Percentiles rank a stretch among this genome's conserved stretches.
phyloP scores from a whole-genome alignment of 345 rosid genomes.

The Firmiana major region DNA sequence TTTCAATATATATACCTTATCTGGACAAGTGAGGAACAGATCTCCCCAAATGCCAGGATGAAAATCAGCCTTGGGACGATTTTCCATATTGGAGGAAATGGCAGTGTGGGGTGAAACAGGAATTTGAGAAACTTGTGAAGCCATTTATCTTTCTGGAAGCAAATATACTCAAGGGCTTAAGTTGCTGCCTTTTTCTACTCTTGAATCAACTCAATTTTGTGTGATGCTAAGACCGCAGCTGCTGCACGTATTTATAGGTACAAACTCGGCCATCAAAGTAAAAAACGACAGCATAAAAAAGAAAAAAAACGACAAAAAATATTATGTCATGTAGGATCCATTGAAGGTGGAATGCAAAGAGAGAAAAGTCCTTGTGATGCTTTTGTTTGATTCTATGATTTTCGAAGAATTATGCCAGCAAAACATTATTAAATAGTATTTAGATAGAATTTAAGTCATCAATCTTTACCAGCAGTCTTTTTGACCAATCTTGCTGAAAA shows the following conservation, averaged over 20 bases:
- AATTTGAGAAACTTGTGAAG: not conserved
- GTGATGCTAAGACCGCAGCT: not conserved
- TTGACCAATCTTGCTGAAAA: too few species aligned
- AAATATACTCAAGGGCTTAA: not conserved
- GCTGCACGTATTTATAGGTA: not conserved
- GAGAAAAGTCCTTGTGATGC: too few species aligned
- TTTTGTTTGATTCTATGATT: too few species aligned
- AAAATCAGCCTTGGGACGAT: slow-evolving; percentile 1
- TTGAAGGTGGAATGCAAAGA: too few species aligned
- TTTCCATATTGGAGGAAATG: not conserved
- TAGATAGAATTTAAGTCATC: too few species aligned
- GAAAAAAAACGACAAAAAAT: not conserved
- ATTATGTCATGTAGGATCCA: not conserved
- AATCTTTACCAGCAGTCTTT: too few species aligned
- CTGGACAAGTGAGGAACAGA: not conserved
- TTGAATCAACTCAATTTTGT: not conserved
- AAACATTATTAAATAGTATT: too few species aligned
- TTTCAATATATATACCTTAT: too few species aligned
- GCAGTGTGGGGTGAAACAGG: not conserved
- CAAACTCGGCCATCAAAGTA: too few species aligned
- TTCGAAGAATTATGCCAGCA: too few species aligned
- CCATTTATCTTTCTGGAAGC: not conserved
- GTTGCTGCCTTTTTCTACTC: not conserved
- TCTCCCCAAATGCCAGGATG: slow-evolving; percentile 3
- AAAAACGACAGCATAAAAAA: too few species aligned